Conservation (phyloP, 495 filamentous ascomycete genomes). For the Staphylotrichum tortipilum region DNA sequence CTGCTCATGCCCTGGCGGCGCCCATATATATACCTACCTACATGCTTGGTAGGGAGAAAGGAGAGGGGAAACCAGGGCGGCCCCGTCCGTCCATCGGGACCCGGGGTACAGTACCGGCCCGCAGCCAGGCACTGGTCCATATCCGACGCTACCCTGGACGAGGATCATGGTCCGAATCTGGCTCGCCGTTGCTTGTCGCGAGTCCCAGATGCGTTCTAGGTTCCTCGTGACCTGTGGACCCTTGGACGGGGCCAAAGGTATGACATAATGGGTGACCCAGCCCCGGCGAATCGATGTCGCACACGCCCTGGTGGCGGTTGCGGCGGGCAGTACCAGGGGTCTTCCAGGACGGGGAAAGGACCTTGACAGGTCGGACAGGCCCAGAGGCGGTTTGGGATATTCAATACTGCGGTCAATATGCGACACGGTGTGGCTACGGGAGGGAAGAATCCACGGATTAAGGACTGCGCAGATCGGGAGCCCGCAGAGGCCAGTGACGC, state of each 20-base stretch:
- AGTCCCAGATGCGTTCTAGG: too few species aligned
- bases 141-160: not conserved
- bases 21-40: slow-evolving; percentile 1
- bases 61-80: too few species aligned
- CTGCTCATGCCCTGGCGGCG: too few species aligned
- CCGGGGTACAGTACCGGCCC: too few species aligned
- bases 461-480: not conserved
- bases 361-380: too few species aligned
- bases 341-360: not conserved
- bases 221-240: slow-evolving; percentile 2
- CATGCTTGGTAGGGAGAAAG: too few species aligned
- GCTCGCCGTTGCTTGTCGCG: too few species aligned
- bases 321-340: not conserved
- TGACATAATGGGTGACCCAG: slow-evolving; percentile 14
- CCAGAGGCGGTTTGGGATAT: too few species aligned
- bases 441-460: not conserved
- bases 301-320: not conserved
- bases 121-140: too few species aligned
- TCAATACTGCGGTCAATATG: not conserved
- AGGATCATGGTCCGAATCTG: too few species aligned
- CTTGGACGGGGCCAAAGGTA: slow-evolving; percentile 8
- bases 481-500: not conserved
- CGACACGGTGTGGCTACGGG: not conserved
- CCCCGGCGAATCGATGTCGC: not conserved
- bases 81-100: too few species aligned